Evolutionary conservation across 768 basidiomycete species (phyloP).

Genomic region (Mrakia gelida): DNA sequence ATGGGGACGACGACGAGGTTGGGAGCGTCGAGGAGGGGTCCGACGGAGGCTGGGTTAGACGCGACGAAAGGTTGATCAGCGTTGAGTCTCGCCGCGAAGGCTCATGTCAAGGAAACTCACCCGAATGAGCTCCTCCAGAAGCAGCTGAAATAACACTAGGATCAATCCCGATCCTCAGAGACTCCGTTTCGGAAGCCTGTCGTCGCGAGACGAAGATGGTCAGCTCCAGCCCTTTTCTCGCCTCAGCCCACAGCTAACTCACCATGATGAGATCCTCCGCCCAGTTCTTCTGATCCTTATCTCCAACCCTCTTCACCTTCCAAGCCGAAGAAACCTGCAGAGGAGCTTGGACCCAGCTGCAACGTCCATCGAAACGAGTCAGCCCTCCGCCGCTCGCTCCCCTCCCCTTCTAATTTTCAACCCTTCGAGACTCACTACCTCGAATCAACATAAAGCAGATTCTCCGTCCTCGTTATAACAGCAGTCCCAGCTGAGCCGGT

Average conservation of each 20-base stretch:
- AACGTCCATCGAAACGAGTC: not conserved
- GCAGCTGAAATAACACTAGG: conserved; percentile 27
- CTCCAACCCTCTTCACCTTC: conserved; percentile 29
- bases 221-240: not conserved
- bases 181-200: not conserved
- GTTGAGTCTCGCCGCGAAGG: not conserved
- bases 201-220: not conserved
- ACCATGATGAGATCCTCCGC: conserved; percentile 21
- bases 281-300: conserved; percentile 22
- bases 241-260: not conserved
- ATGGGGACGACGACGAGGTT: conserved; percentile 40
- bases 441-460: conserved; percentile 24
- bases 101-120: not conserved
- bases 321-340: conserved; percentile 18
- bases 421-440: conserved; percentile 27
- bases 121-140: conserved; percentile 18
- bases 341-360: conserved; percentile 26
- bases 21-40: conserved; percentile 14
- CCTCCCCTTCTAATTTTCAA: no score
- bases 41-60: conserved; percentile 11
- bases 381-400: not conserved
- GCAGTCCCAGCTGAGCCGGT: conserved; percentile 29
- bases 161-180: conserved; percentile 24
- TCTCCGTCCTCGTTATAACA: not conserved
- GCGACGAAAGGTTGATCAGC: not conserved